Evolutionary conservation across 2,329 filamentous ascomycete genomes (phyloP), one percentile per base, ranked within the genome.

Genomic region (Talaromyces amestolkiae): DNA sequence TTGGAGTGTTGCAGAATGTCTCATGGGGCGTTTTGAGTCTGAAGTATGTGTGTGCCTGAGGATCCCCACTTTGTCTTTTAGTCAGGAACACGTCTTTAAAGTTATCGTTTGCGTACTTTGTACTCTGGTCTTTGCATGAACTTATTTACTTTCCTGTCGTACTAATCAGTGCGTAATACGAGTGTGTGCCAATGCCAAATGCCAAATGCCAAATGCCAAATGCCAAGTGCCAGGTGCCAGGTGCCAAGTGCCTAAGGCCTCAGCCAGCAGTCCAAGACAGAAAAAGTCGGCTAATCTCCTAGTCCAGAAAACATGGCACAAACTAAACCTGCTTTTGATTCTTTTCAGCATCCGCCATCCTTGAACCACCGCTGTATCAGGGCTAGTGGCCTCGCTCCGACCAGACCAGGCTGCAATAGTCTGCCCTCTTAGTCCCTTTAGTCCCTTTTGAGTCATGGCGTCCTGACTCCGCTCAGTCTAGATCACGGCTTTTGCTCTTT

Each of bases 381-480:
- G 47, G 53, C 53, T 56, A 56, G 53, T 2, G 19, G 31, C 10
- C 53, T 56, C 53, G 53, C 53, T 37, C 37, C 11, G 33, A 37
- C 17, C 39, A 60, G 22, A 49, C 22, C 47, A 27, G 47, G 13
- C 22, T 49, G 47, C 39, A 61, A 43, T 61, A 61, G 58, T 31
- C 17, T 35, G 33, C 10, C 13, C 58, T 31, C 13, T 61, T 47
- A 45, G 7, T 47, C 45, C 41, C 22, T 27, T 43, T 47, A 19
- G 39, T 61, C 43, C 22, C 22, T 59, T 31, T 59, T 59, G 56
- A 59, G 39, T 39, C 35, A 43, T 7, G 19, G 31, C 33, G 53
- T 17, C 27, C 53, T 56, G 53, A 33, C 56, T 58, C 56, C 56
- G 53, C 53, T 35, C 58, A 49, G 58, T 35, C 58, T 49, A 61